Evolutionary conservation across 2,329 filamentous ascomycete genomes (phyloP).

Genomic region (Penicillium rolfsii): DNA sequence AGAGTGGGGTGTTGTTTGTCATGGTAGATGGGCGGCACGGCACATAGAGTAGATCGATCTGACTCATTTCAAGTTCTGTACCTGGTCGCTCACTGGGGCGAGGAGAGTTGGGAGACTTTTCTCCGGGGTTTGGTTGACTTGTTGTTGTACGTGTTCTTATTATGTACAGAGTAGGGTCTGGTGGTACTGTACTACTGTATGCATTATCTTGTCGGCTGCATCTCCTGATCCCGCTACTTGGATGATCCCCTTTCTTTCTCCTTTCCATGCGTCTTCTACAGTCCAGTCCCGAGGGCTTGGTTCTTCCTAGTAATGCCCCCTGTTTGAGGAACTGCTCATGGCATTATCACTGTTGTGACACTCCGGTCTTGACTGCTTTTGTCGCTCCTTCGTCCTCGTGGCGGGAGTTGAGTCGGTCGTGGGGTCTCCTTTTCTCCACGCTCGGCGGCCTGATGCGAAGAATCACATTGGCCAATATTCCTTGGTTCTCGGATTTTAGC

Average conservation of each 20-base stretch:
- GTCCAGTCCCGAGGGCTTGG: conserved; percentile 16
- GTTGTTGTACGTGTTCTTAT: not conserved
- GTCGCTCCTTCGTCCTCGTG: conserved; percentile 3
- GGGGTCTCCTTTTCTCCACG: not conserved
- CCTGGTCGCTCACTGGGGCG: not conserved
- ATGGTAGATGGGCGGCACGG: not conserved
- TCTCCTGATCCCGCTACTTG: not conserved
- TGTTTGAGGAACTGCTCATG: conserved; percentile 14
- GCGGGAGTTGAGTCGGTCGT: not conserved
- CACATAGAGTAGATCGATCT: not conserved
- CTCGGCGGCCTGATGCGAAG: conserved; percentile 4
- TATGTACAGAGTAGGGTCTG: not conserved
- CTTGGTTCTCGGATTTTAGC: not conserved
- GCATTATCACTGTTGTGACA: conserved; percentile 1
- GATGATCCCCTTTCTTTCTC: not conserved
- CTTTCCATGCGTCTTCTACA: conserved; percentile 19
- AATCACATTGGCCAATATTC: not conserved
- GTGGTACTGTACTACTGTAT: not conserved
- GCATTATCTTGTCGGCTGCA: not conserved
- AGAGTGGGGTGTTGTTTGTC: conserved; percentile 13
- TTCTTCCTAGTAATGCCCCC: conserved; percentile 14
- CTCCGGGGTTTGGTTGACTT: not conserved
- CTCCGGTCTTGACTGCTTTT: not conserved
- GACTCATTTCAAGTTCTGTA: not conserved
- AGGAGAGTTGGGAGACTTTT: not conserved